Evolutionary conservation across 2,329 filamentous ascomycete genomes (phyloP), one percentile per base, ranked within the genome.

Genomic region (Penicillium sp.): DNA sequence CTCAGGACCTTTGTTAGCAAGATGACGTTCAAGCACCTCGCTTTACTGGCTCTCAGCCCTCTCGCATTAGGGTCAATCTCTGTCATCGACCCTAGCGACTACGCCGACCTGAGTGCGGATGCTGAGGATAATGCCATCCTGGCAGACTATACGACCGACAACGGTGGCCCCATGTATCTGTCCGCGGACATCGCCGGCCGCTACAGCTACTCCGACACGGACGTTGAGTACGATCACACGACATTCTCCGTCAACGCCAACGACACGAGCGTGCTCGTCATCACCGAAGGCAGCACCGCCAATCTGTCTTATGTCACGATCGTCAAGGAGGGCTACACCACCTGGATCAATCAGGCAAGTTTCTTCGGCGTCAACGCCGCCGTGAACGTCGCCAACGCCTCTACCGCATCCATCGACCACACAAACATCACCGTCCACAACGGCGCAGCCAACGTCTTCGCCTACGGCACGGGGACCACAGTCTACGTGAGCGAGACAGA

Each of bases 381-480:
- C 5, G 64, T 74, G 51, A 73, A 72, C 17, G 66, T 76, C 19
- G 69, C 72, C 41, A 76, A 75, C 53, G 66, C 59, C 7, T 73
- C 73, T 2, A 69, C 64, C 9, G 67, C 66, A 1, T 55, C 60
- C 41, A 66, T 75, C 15, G 58, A 70, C 30, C 47, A 76, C 41
- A 38, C 70, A 31, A 76, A 76, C 58, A 65, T 76, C 21, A 76
- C 74, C 4, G 66, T 69, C 1, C 74, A 76, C 63, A 75, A 76
- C 52, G 74, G 74, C 7, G 74, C 73, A 3, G 74, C 74, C 11
- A 73, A 75, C 17, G 44, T 76, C 44, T 76, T 74, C 62, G 46
- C 70, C 4, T 75, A 73, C 38, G 74, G 74, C 29, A 68, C 65
- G 4, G 70, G 66, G 44, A 73, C 70, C 0, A 58, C 67, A 11